Evolutionary conservation across 345 rosid genomes (phyloP), one percentile per base, ranked within the genome.

Genomic region (Zanthoxylum bungeanum): DNA sequence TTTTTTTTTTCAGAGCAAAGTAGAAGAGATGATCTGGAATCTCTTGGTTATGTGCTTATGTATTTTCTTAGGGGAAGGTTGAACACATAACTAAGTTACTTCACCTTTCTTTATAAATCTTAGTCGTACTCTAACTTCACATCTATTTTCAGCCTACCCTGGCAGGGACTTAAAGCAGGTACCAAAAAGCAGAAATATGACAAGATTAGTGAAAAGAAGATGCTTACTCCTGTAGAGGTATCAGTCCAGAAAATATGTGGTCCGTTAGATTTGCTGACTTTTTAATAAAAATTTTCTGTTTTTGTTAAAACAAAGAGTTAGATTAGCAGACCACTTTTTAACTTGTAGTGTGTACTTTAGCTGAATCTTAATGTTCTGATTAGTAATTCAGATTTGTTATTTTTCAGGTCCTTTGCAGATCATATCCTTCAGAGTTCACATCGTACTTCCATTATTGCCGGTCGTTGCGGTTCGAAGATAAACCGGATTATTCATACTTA

Each of bases 11-110:
- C 89, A 95, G 97, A 95, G 80, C 99, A 95, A 88, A 95, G 99
- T 85, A 85, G 99, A 83, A 85, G 99, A 83, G 99, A 94, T 87
- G 98, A 92, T 86, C 84, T 95, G 82, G 99, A 94, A 80, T 95
- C 98, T 47, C 98, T 95, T 73, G 98, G 98, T 82, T 92, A 92
- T 80, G 97, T 95, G 79, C 89, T 95, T 51, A 95, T 95, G 97
- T 92, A 95, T 80, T 95, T 91, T 82, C 82, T 95, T 58, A 84
- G 96, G 81, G 98, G 99, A 86, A 92, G 98, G 99, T 96, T 68
- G 59, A 40, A 50, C n/a, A 64, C 37, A 55, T 36, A 71, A 63
- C 65, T 61, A 52, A 36, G 71, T 63, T 11, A 44, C 61, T 56
- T 21, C 11, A 46, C 36, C 19, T 46, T 30, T 34, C n/a, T 33